Conservation (phyloP, 345 rosid species). For the Melaleuca quinquenervia region DNA sequence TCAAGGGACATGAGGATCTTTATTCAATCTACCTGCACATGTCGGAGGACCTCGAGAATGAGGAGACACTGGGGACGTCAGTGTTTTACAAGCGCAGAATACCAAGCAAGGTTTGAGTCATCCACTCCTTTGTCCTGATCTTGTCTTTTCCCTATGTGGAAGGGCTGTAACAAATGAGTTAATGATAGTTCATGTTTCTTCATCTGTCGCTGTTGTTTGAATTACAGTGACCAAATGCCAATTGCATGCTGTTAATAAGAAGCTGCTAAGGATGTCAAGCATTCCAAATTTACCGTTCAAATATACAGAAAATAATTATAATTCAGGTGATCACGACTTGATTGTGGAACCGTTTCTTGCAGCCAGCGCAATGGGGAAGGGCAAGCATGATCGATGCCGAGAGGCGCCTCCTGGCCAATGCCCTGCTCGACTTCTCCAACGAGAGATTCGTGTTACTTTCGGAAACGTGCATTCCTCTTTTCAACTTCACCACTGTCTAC, state of each 20-base stretch:
- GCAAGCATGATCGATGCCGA: conserved; percentile 86
- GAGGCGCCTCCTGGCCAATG: conserved; percentile 70
- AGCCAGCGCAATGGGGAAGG: conserved; percentile 68
- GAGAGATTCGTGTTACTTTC: conserved; percentile 72
- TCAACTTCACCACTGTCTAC: conserved; percentile 59
- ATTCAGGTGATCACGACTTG: not conserved
- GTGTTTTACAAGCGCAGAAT: conserved; percentile 52
- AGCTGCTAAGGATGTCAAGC: not conserved
- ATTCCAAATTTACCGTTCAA: not conserved
- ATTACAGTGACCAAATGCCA: not conserved
- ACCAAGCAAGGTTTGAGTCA: conserved; percentile 62
- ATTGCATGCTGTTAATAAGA: not conserved
- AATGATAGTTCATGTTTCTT: not conserved
- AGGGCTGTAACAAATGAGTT: not conserved
- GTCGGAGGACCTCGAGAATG: conserved; percentile 17
- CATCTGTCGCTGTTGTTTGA: not conserved
- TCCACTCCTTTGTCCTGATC: not conserved
- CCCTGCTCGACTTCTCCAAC: conserved; percentile 50
- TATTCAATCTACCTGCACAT: conserved; percentile 69
- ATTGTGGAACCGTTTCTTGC: not conserved
- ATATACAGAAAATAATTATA: not conserved
- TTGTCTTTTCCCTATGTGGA: not conserved
- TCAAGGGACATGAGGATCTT: conserved; percentile 47
- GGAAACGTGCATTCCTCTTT: conserved; percentile 79
- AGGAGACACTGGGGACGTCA: conserved; percentile 32